Percentiles rank a stretch among this genome's conserved stretches.
Conservation (phyloP, 345 rosid genomes). For the Populus alba region DNA sequence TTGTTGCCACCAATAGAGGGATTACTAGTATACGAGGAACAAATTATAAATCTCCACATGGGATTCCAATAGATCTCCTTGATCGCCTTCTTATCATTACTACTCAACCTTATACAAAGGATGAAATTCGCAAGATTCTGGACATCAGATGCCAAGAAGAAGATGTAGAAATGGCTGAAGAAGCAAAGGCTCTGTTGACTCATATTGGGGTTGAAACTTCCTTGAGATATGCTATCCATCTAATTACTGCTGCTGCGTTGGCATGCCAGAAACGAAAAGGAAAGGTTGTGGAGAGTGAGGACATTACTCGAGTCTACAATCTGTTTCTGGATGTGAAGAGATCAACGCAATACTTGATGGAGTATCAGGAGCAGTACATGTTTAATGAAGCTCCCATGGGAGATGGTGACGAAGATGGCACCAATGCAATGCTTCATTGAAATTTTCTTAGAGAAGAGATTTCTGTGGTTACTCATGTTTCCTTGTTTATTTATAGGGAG, state of each 20-base stretch:
- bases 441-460: background rate
- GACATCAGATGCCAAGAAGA: conserved; percentile 96
- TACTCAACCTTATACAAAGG: conserved; percentile 74
- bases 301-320: conserved; percentile 63
- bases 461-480: background rate
- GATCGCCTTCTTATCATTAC: conserved; percentile 86
- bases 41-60: conserved; percentile 88
- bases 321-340: conserved; percentile 91
- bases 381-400: conserved; percentile 53
- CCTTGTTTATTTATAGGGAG: background rate
- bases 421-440: conserved; percentile 48
- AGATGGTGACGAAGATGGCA: conserved; percentile 44
- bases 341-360: conserved; percentile 88
- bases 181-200: conserved; percentile 73
- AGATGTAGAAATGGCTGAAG: conserved; percentile 82
- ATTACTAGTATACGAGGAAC: conserved; percentile 89
- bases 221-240: conserved; percentile 86
- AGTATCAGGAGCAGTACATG: conserved; percentile 85
- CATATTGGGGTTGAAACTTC: conserved; percentile 84
- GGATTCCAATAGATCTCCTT: conserved; percentile 92
- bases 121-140: conserved; percentile 73
- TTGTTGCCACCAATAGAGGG: conserved; percentile 90
- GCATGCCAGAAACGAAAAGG: conserved; percentile 83
- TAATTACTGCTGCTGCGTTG: conserved; percentile 75
- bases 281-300: conserved; percentile 70